Base-by-base conservation (phyloP, 345 rosid species). In the Geranium rotundifolium region DNA sequence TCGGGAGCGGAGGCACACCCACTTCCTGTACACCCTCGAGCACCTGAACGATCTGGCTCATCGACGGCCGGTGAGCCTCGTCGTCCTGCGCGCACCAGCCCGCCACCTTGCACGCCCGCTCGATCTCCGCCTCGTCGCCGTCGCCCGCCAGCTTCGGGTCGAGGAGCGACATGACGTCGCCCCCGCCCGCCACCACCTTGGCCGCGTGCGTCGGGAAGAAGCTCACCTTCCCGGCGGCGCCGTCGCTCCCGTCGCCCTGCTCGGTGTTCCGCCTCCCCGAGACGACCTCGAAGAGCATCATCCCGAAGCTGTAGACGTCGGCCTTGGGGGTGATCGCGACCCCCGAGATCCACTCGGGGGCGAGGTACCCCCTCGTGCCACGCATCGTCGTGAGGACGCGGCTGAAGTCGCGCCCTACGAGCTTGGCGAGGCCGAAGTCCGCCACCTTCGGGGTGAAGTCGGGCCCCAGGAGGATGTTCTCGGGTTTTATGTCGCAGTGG, bases 311-410 rank as follows among this genome's bases (percentile, higher is more conserved):
- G 64, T 86, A 91, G 30, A 88, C 96, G 67, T 91, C 96, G 0
- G 91, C 96, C 67, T 91, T 88, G 4, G 88, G 82, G 6, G 91
- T 88, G 56, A 86, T 76, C 20, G 93, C 85, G 18, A 85, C 87
- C 39, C 95, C 93, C 0, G 97, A 88, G 60, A 91, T 81, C 97
- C 96, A 91, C 69, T 91, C 96, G 0, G 95, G 96, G 4, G 95
- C 97, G 4, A 91, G 95, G 68, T 91, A 91, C 10, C 96, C 95
- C 77, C 91, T 79, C 18, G 96, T 88, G 19, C 97, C 97, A 74
- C 91, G 83, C 77, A 84, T 81, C 49, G 89, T 88, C 1, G 96
- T 91, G 59, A 88, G 76, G 19, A 84, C 95, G 66, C 97, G 71
- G 71, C 95, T 86, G 66, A 91, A 91, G 10, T 88, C 96, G 29